phyloP scores from a whole-genome alignment of 2,329 filamentous ascomycete genomes.

The Aspergillus udagawae region DNA sequence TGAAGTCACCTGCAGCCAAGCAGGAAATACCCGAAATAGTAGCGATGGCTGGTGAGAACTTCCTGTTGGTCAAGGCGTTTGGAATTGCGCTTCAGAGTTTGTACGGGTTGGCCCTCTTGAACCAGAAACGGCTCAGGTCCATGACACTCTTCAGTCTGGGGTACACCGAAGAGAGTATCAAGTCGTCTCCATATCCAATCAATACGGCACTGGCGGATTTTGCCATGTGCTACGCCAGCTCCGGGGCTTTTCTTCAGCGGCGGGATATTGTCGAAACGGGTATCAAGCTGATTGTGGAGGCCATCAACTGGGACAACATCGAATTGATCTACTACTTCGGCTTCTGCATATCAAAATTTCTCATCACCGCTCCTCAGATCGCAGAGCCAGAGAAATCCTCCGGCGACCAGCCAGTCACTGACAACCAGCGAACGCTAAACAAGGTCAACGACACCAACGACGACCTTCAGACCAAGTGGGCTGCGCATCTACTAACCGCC shows the following conservation, averaged over 20 bases:
- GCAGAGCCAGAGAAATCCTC: not conserved
- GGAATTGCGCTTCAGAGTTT: conserved; percentile 23
- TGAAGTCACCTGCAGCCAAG: conserved; percentile 6
- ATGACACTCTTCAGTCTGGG: conserved; percentile 12
- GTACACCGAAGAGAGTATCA: conserved; percentile 6
- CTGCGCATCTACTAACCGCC: conserved; percentile 8
- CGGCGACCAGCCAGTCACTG: not conserved
- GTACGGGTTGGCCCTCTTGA: conserved; percentile 23
- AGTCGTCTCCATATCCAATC: conserved; percentile 9
- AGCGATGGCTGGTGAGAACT: conserved; percentile 16
- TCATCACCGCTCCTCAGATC: conserved; percentile 11
- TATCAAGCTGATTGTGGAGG: conserved; percentile 18
- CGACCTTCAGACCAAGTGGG: conserved; percentile 11
- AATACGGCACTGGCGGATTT: conserved; percentile 23
- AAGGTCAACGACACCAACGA: not conserved
- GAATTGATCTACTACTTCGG: conserved; percentile 28
- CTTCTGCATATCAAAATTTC: conserved; percentile 17
- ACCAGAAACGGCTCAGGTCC: conserved; percentile 9
- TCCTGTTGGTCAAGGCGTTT: conserved; percentile 21
- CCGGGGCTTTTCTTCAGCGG: conserved; percentile 27
- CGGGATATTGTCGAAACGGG: conserved; percentile 21
- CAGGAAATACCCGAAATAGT: conserved; percentile 8
- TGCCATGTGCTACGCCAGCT: conserved; percentile 27
- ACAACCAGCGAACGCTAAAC: not conserved
- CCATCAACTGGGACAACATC: conserved; percentile 27